Conservation (phyloP, 352 stramenopile species). For the Elongisporangium undulatum region DNA sequence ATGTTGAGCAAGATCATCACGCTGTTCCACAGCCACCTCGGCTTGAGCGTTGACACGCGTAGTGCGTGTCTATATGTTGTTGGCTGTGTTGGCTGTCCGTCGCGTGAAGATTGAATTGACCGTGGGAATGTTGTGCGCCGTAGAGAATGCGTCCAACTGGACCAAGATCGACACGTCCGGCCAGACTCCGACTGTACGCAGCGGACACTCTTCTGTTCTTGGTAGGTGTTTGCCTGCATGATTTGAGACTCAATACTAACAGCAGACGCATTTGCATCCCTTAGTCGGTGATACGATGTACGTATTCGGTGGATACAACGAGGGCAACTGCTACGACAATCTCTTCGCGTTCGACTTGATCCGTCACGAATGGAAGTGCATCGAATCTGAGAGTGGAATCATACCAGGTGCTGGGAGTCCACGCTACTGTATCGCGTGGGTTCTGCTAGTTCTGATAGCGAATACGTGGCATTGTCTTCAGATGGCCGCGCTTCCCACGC, state of each 20-base stretch:
- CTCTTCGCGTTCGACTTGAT: slow-evolving; percentile 79
- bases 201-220: slow-evolving; percentile 74
- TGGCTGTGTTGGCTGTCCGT: slow-evolving; percentile 2
- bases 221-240: slow-evolving; percentile 21
- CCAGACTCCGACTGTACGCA: slow-evolving; percentile 63
- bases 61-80: slow-evolving; percentile 2
- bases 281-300: slow-evolving; percentile 77
- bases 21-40: slow-evolving; percentile 74
- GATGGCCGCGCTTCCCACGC: slow-evolving; percentile 72
- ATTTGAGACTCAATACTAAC: background rate
- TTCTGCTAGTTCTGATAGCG: background rate
- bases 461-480: slow-evolving; percentile 10
- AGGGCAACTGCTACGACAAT: slow-evolving; percentile 84
- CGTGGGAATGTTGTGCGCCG: background rate
- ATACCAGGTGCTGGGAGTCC: slow-evolving; percentile 39
- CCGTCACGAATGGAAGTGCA: slow-evolving; percentile 74
- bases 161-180: slow-evolving; percentile 69
- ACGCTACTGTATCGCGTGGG: too few relatives aligned
- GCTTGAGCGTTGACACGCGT: slow-evolving; percentile 43
- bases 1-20: slow-evolving; percentile 79
- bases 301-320: slow-evolving; percentile 82
- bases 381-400: slow-evolving; percentile 71
- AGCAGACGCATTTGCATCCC: background rate
- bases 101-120: slow-evolving; percentile 1
- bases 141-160: slow-evolving; percentile 65